Base-by-base conservation (phyloP, 2,329 filamentous ascomycete species). In the Helicocarpus griseus region DNA sequence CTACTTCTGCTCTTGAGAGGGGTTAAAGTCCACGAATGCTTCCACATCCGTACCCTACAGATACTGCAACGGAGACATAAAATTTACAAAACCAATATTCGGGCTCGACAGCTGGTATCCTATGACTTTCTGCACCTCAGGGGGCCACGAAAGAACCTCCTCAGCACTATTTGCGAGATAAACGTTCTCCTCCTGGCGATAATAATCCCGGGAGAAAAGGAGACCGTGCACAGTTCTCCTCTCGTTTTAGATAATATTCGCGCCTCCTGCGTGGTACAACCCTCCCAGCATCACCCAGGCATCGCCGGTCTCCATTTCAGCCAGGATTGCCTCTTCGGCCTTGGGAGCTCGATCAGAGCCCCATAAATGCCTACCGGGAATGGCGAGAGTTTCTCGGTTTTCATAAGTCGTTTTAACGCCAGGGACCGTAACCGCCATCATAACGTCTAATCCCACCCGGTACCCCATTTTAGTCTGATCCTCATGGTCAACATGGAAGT, bases 371-470 rank as follows among this genome's bases (percentile, higher is more conserved):
- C 65, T 69, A 5, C 65, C 64, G 0, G 70, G 70, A 36, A 73
- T 72, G 1, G 65, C 67, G n/a, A 70, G 58, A 0, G 70, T 73
- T 1, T 69, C 70, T 0, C 71, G 70, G 41, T 73, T 73, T 36
- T 69, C 66, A 17, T 61, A 63, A 1, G 69, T 72, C 0, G 68
- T 72, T 57, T 64, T 71, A 3, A 66, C 69, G 50, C 69, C 54
- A 1, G 70, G 68, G 2, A 64, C 65, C n/a, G 68, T 63, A 45
- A 68, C 70, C 14, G 66, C 67, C 6, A 70, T 59, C 65, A 71
- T 67, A 14, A 67, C 31, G 2, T 35, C 31, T 14, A 14, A 35
- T 14, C 31, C 31, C 9, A 35, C 31, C 9, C 31, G 31, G n/a
- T 35, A 35, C 3, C 31, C 31, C 31, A 14, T 35, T 62, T 40